Evolutionary conservation across 768 basidiomycete species (phyloP).

Genomic region (Termitomyces heimii): DNA sequence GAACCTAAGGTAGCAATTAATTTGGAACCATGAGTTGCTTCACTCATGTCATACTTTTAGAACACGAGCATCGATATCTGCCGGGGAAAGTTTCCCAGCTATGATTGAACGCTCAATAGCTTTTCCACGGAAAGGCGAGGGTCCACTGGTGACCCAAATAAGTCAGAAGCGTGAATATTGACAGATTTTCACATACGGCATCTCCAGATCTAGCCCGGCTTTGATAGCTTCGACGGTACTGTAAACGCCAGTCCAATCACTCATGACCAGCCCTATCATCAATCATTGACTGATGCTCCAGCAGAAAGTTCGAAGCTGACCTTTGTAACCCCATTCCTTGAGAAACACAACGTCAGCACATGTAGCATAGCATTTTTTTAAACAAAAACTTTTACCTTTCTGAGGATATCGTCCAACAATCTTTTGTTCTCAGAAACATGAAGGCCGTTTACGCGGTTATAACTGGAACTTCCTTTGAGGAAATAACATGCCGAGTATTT

Average conservation of each 20-base stretch:
- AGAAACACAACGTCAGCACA: background rate
- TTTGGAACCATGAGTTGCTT: background rate
- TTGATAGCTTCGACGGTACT: conserved; percentile 45
- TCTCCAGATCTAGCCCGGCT: conserved; percentile 61
- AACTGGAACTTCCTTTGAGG: conserved; percentile 23
- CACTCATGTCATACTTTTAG: conserved; percentile 20
- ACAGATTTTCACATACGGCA: conserved; percentile 37
- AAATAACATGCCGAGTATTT: background rate
- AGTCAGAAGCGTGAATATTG: conserved; percentile 21
- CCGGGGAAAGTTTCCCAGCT: conserved; percentile 35
- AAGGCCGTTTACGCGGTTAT: conserved; percentile 55
- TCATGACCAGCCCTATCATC: conserved; percentile 45
- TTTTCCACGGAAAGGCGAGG: conserved; percentile 41
- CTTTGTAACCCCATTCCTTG: conserved; percentile 61
- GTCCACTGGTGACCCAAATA: conserved; percentile 27
- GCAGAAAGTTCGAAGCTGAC: conserved; percentile 10
- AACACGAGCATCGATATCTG: conserved; percentile 35
- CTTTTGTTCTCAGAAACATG: conserved; percentile 52
- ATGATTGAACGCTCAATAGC: conserved; percentile 33
- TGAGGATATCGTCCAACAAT: conserved; percentile 46
- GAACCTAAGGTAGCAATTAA: conserved; percentile 26
- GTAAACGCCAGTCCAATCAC: conserved; percentile 52
- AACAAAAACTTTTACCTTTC: conserved; percentile 27
- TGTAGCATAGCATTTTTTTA: background rate
- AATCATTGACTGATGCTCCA: background rate